Evolutionary conservation across 1,284 basidiomycete species (phyloP).

Genomic region (Tylopilus sp.): DNA sequence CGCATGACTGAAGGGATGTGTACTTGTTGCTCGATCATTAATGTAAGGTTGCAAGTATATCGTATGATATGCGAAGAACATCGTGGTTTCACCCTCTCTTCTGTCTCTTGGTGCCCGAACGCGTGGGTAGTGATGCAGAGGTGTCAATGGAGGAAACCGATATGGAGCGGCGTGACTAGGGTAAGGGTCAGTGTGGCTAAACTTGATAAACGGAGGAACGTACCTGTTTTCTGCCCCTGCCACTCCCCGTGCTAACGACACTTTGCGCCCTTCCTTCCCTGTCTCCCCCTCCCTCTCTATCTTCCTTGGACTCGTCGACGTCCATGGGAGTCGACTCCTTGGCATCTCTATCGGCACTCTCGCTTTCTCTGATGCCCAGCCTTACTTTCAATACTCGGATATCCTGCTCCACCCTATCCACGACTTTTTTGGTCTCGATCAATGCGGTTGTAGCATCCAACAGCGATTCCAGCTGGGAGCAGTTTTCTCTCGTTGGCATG

Average conservation of each 20-base stretch:
- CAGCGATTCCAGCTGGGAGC: slow-evolving; percentile 69
- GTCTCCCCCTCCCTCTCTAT: slow-evolving; percentile 36
- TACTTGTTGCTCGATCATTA: slow-evolving; percentile 13
- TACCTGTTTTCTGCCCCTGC: slow-evolving; percentile 59
- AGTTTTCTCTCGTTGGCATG: slow-evolving; percentile 87
- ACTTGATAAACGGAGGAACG: slow-evolving; percentile 21
- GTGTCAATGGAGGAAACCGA: slow-evolving; percentile 70
- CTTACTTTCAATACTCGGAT: slow-evolving; percentile 68
- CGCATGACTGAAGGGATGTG: slow-evolving; percentile 34
- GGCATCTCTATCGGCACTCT: slow-evolving; percentile 38
- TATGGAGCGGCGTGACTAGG: slow-evolving; percentile 57
- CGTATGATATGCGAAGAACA: slow-evolving; percentile 3
- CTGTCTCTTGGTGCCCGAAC: slow-evolving; percentile 57
- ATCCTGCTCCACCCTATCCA: slow-evolving; percentile 85
- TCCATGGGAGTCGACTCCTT: slow-evolving; percentile 36
- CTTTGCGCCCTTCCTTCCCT: slow-evolving; percentile 63
- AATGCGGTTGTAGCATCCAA: slow-evolving; percentile 70
- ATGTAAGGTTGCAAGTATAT: slow-evolving; percentile 9
- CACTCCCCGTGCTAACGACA: slow-evolving; percentile 60
- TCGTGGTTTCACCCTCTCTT: slow-evolving; percentile 44
- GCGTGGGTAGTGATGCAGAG: slow-evolving; percentile 48
- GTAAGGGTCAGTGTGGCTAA: neutral
- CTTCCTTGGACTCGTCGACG: slow-evolving; percentile 42
- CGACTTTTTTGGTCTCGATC: slow-evolving; percentile 84
- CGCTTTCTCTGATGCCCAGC: slow-evolving; percentile 55